A percentile compares a stretch with the other conserved stretches of the same genome.
phyloP scores from a whole-genome alignment of 1,139 yeast species.

The Pichia sp. region DNA sequence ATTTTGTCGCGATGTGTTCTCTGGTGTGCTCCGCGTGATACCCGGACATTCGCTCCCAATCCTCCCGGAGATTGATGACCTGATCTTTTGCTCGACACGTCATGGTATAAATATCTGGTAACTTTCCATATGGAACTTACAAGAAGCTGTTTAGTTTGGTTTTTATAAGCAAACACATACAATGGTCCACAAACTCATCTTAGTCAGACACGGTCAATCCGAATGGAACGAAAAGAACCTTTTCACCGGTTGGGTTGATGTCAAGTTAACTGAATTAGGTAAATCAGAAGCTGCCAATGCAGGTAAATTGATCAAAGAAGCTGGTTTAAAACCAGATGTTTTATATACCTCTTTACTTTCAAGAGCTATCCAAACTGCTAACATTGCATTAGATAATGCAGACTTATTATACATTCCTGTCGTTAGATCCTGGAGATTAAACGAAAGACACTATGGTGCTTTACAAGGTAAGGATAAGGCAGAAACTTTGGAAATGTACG shows the following conservation, averaged over 20 bases:
- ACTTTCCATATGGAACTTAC: no score
- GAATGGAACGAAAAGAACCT: conserved; percentile 98
- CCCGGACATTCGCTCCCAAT: no score
- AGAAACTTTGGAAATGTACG: conserved; percentile 79
- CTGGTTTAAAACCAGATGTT: conserved; percentile 77
- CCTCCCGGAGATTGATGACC: no score
- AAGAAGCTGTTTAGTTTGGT: no score
- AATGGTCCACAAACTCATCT: conserved; percentile 59
- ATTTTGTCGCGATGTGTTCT: no score
- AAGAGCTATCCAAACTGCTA: conserved; percentile 97
- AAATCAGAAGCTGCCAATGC: conserved; percentile 88
- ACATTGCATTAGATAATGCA: conserved; percentile 84
- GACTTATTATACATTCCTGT: conserved; percentile 91
- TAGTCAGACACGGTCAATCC: conserved; percentile 98
- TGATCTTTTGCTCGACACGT: no score
- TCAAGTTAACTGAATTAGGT: conserved; percentile 76
- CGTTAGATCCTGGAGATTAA: conserved; percentile 94
- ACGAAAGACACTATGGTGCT: conserved; percentile 99
- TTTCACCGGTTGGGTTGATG: conserved; percentile 99
- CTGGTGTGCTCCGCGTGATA: no score
- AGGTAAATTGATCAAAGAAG: conserved; percentile 86
- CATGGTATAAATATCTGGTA: no score
- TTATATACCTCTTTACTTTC: conserved; percentile 87
- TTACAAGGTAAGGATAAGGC: conserved; percentile 99
- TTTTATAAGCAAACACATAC: not conserved